phyloP scores from a whole-genome alignment of 345 rosid species.

The Heritiera littoralis region DNA sequence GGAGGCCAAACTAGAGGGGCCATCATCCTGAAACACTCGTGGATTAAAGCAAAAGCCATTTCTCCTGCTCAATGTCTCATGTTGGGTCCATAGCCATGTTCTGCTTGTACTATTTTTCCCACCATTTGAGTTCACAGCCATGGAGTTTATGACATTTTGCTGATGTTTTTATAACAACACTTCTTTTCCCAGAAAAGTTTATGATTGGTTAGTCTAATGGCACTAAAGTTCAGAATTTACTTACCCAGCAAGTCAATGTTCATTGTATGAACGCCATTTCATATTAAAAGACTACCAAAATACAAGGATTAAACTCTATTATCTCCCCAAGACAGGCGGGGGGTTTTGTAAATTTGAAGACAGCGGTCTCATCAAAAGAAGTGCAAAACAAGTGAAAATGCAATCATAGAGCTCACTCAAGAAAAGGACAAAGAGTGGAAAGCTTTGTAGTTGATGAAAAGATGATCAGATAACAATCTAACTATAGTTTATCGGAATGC shows the following conservation, averaged over 20 bases:
- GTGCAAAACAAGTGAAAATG: conserved; percentile 16
- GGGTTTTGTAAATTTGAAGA: background rate
- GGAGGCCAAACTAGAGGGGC: background rate
- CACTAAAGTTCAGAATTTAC: background rate
- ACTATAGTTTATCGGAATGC: background rate
- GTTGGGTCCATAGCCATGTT: background rate
- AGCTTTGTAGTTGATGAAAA: background rate
- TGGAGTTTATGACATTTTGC: background rate
- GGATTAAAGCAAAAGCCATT: background rate
- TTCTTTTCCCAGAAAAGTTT: background rate
- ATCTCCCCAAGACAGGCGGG: too few species aligned
- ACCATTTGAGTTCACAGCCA: background rate
- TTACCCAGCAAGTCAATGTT: background rate
- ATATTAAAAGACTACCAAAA: too few species aligned
- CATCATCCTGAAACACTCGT: background rate
- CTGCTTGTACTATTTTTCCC: background rate
- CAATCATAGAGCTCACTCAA: background rate
- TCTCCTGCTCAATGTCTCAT: background rate
- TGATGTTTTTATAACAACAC: background rate
- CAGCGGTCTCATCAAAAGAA: background rate
- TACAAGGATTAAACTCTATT: too few species aligned
- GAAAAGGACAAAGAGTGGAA: conserved; percentile 12
- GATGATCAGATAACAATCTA: conserved; percentile 2
- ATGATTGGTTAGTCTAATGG: background rate
- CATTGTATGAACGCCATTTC: background rate